Percentiles rank a stretch among this genome's conserved stretches.
phyloP scores from a whole-genome alignment of 352 stramenopile species.

The Phytophthora cajani region DNA sequence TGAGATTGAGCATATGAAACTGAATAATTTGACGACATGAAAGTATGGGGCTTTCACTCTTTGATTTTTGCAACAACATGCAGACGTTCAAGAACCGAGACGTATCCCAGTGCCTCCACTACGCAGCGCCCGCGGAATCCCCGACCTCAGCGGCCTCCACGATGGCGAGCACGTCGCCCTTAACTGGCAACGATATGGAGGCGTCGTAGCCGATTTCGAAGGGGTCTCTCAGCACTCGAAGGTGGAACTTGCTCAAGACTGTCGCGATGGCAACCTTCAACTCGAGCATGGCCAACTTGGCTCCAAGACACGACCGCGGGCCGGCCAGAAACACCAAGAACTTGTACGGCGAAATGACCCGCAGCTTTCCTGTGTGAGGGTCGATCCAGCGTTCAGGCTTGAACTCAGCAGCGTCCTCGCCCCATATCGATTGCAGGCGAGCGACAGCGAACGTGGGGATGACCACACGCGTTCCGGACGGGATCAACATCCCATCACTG shows the following conservation, averaged over 20 bases:
- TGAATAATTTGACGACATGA: conserved; percentile 5
- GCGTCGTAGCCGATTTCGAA: conserved; percentile 47
- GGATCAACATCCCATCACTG: conserved; percentile 68
- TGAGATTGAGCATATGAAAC: background rate
- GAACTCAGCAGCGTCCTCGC: conserved; percentile 64
- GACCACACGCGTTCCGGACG: conserved; percentile 53
- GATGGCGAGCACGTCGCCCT: conserved; percentile 36
- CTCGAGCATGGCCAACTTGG: conserved; percentile 65
- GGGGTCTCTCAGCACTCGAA: conserved; percentile 34
- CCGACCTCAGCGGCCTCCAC: conserved; percentile 24
- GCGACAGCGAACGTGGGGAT: conserved; percentile 67
- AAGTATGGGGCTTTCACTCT: background rate
- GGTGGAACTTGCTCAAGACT: conserved; percentile 49
- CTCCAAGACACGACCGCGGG: conserved; percentile 66
- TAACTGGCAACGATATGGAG: conserved; percentile 51
- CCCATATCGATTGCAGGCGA: conserved; percentile 64
- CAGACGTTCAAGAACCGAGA: background rate
- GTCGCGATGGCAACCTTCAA: conserved; percentile 60
- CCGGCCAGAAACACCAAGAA: conserved; percentile 78
- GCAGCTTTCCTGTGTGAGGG: conserved; percentile 35
- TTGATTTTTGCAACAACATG: conserved; percentile 1
- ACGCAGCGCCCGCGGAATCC: conserved; percentile 28
- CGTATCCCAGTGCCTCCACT: background rate
- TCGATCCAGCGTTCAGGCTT: conserved; percentile 79
- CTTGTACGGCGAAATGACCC: conserved; percentile 59